These are phyloP conservation scores for Blumeria hordei DNA, from an alignment of 2,329 filamentous ascomycete species.

Conservation along the genomic window DNA sequence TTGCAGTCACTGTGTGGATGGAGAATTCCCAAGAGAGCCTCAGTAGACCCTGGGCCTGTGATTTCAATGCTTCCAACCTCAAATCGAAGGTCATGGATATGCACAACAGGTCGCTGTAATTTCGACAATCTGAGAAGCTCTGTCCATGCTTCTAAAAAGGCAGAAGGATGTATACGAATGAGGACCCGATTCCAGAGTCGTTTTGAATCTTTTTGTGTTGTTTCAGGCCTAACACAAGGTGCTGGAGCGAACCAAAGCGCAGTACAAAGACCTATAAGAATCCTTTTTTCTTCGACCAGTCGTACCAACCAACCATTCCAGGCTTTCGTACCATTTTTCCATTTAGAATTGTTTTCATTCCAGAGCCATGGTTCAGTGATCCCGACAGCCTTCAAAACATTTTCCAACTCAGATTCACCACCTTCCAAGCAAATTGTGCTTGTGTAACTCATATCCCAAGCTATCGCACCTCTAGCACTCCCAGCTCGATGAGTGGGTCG, in stretches of 20 bases:
- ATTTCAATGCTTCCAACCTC: conserved; percentile 51
- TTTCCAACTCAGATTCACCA: conserved; percentile 32
- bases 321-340: conserved; percentile 36
- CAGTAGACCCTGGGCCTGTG: conserved; percentile 51
- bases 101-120: conserved; percentile 33
- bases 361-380: conserved; percentile 34
- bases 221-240: background rate
- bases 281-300: conserved; percentile 26
- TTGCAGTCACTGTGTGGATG: conserved; percentile 21
- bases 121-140: conserved; percentile 33
- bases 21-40: conserved; percentile 48
- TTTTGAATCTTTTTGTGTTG: conserved; percentile 16
- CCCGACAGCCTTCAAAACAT: conserved; percentile 41
- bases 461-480: conserved; percentile 50
- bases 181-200: conserved; percentile 26
- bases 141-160: conserved; percentile 42
- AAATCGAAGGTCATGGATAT: conserved; percentile 41
- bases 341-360: conserved; percentile 40
- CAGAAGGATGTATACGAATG: conserved; percentile 60
- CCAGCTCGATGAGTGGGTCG: conserved; percentile 63
- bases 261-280: conserved; percentile 46
- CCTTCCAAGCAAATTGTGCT: conserved; percentile 65
- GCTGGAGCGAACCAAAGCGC: conserved; percentile 35
- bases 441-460: conserved; percentile 90
- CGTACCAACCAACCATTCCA: conserved; percentile 33